Evolutionary conservation across 345 rosid genomes (phyloP).

Genomic region (Boechera retrofracta): DNA sequence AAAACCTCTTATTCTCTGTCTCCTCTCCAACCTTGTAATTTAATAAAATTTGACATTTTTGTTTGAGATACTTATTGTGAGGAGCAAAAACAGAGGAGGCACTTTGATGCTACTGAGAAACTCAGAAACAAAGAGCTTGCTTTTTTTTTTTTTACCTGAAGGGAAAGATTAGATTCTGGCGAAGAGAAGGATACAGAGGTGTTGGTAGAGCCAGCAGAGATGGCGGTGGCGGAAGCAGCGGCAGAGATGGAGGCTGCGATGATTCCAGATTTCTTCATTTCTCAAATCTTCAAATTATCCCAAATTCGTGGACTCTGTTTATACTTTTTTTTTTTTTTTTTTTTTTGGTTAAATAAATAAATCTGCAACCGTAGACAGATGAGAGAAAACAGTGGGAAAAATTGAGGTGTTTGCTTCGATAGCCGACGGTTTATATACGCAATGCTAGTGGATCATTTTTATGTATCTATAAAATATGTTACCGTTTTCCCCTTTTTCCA

Average conservation of each 20-base stretch:
- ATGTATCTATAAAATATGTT: not conserved
- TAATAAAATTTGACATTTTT: not conserved
- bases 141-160: constrained; percentile 49
- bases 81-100: constrained; percentile 30
- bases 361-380: constrained; percentile 38
- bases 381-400: constrained; percentile 27
- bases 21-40: not conserved
- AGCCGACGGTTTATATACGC: constrained; percentile 41
- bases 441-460: constrained; percentile 22
- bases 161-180: constrained; percentile 48
- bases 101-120: not conserved
- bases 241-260: constrained; percentile 57
- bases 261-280: constrained; percentile 66
- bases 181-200: constrained; percentile 54
- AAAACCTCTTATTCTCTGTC: not conserved
- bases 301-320: not conserved
- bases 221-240: constrained; percentile 56
- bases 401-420: constrained; percentile 10
- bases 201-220: constrained; percentile 53
- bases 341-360: not conserved
- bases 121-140: not conserved
- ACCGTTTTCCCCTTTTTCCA: constrained; percentile 27
- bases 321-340: not conserved
- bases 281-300: constrained; percentile 11
- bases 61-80: not conserved